Evolutionary conservation across 1,284 basidiomycete genomes (phyloP).

Genomic region (Trichosporon sp.): DNA sequence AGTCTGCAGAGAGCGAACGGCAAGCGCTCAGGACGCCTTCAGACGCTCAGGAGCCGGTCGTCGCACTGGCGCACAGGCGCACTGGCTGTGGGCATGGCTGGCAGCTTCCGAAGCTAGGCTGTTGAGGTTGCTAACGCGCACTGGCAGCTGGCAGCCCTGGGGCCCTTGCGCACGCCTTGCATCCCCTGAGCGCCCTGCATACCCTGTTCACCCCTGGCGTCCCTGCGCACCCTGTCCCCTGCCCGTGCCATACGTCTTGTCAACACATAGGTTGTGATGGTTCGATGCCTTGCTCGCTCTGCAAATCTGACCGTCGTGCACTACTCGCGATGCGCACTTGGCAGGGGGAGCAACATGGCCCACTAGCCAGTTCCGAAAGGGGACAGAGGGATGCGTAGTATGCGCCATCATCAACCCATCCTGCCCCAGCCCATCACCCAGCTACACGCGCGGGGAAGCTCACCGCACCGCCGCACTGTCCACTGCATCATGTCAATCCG

Average conservation of each 20-base stretch:
- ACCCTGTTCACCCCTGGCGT: neutral
- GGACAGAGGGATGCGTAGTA: neutral
- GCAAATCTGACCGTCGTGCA: no score
- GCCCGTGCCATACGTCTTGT: constrained; percentile 1
- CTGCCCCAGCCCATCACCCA: neutral
- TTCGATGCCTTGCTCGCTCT: neutral
- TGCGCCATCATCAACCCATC: neutral
- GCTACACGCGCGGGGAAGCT: neutral
- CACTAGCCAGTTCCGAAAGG: neutral
- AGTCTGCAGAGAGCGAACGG: neutral
- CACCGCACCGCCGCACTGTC: neutral
- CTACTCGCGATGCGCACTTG: neutral
- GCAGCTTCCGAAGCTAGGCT: neutral
- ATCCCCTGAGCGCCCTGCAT: neutral
- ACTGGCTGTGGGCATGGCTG: neutral
- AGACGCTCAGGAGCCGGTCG: neutral
- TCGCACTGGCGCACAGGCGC: neutral
- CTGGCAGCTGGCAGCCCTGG: neutral
- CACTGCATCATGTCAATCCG: neutral
- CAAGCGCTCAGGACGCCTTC: neutral
- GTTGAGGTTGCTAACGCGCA: neutral
- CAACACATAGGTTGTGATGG: constrained; percentile 10
- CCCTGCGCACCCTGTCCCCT: neutral
- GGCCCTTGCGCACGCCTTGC: neutral
- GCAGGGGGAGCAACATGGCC: neutral